A percentile compares a stretch with the other conserved stretches of the same genome.
Evolutionary conservation across 257 asterid genomes (phyloP).

Genomic region (Solanum neorickii): DNA sequence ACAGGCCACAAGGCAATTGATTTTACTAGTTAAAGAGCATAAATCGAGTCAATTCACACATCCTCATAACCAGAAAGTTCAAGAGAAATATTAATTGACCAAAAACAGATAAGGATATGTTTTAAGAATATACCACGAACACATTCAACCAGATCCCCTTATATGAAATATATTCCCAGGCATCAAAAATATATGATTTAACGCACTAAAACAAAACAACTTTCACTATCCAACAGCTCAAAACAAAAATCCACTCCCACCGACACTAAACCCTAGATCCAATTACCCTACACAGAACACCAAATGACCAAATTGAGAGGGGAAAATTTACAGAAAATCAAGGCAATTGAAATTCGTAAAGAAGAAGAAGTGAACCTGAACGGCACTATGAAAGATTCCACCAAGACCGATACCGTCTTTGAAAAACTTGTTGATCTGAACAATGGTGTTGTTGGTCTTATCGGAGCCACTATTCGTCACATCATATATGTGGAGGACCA

Average conservation of each 20-base stretch:
- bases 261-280: conserved; percentile 24
- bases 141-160: not conserved
- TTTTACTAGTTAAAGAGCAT: not conserved
- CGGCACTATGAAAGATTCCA: conserved; percentile 97
- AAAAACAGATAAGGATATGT: not conserved
- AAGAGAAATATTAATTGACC: not conserved
- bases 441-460: conserved; percentile 79
- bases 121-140: not conserved
- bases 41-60: not conserved
- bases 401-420: conserved; percentile 98
- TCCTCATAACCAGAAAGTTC: not conserved
- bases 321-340: not conserved
- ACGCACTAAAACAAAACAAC: not conserved
- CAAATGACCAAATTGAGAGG: not conserved
- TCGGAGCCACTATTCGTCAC: conserved; percentile 90
- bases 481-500: conserved; percentile 89
- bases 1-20: not conserved
- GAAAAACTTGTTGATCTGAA: conserved; percentile 94
- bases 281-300: not conserved
- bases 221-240: not conserved
- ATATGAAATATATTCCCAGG: not conserved
- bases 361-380: conserved; percentile 43
- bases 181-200: not conserved
- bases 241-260: not conserved
- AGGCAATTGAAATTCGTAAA: not conserved